Conservation (phyloP, 1,139 yeast genomes). For the Yamadazyma siamensis region DNA sequence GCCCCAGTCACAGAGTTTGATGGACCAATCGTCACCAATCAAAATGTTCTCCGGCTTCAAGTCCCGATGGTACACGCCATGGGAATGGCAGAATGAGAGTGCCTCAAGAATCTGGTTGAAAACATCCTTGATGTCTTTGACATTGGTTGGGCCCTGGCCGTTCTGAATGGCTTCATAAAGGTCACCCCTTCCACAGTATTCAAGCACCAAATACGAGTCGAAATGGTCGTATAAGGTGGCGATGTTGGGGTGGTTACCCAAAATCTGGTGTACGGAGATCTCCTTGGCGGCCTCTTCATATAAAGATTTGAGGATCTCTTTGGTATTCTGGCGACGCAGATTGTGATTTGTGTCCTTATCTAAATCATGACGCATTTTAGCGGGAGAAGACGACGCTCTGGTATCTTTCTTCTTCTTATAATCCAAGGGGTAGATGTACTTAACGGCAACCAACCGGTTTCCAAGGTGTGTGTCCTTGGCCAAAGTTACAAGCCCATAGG, state of each 20-base stretch:
- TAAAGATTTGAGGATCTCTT: slow-evolving; percentile 29
- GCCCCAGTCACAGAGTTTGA: slow-evolving; percentile 91
- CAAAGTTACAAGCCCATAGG: slow-evolving; percentile 86
- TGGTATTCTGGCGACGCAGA: slow-evolving; percentile 12
- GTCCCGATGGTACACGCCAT: slow-evolving; percentile 79
- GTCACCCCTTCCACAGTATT: slow-evolving; percentile 90
- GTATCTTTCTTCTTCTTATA: slow-evolving; percentile 26
- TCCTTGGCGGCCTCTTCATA: slow-evolving; percentile 76
- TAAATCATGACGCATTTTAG: slow-evolving; percentile 21
- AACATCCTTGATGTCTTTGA: slow-evolving; percentile 71
- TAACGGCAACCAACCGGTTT: slow-evolving; percentile 71
- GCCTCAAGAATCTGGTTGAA: slow-evolving; percentile 76
- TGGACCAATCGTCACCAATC: slow-evolving; percentile 73
- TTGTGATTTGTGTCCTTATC: slow-evolving; percentile 14
- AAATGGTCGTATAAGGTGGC: slow-evolving; percentile 71
- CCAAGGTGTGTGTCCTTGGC: slow-evolving; percentile 63
- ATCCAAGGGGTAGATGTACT: slow-evolving; percentile 62
- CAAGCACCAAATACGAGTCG: slow-evolving; percentile 77
- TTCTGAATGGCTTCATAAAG: slow-evolving; percentile 87
- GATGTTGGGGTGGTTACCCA: slow-evolving; percentile 65
- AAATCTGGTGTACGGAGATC: slow-evolving; percentile 65
- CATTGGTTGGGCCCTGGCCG: slow-evolving; percentile 76
- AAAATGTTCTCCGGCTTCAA: slow-evolving; percentile 87
- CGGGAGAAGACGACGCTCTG: slow-evolving; percentile 38
- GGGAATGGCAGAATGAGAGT: slow-evolving; percentile 69